Evolutionary conservation across 192 early-diverging fungal genomes (phyloP), one percentile per base, ranked within the genome.

Genomic region (Coemansia umbellata): DNA sequence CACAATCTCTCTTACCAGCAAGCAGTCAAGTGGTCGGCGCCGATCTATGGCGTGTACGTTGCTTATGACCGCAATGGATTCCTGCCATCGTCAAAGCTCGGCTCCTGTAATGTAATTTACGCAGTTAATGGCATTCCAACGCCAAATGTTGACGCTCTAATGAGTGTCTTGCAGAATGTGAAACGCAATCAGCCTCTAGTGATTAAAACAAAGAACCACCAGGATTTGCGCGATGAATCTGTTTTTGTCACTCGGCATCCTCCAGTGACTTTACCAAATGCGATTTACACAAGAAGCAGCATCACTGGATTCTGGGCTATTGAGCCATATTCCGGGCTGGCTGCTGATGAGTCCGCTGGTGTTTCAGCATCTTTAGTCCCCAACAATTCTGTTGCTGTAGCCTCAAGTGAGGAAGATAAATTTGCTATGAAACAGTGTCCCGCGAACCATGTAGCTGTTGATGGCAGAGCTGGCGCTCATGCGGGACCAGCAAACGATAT

Each of bases 1-100:
- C 82, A 88, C 62, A 78, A 87, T 40, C 45, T 91, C 21, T 87
- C 84, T 0, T 85, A 85, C 51, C 84, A 88, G 33, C 56, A 88
- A 8, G 86, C 87, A 1, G 31, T 42, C n/a, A 40, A 36, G 21
- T 51, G 53, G 36, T 72, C 62, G 8, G 42, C 56, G 3, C 43
- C 58, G 0, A 37, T 72, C n/a, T 22, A 48, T 2, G 69, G 69
- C 2, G 63, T 72, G 17, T 60, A 43, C 10, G 37, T 65, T 22
- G 18, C 37, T 18, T 1, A 18, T 13, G 17, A 42, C 28, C 31
- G 6, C 5, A 21, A 22, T 7, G 30, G 52, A 7, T 37, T 71
- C 28, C 36, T 71, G 4, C 35, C 18, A 6, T 3, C 6, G 1
- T 5, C 19, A 2, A 36, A 51, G 3, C 18, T 32, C 15, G 27